phyloP scores from a whole-genome alignment of 164 flowering plant genomes.

The Umbellularia californica region DNA sequence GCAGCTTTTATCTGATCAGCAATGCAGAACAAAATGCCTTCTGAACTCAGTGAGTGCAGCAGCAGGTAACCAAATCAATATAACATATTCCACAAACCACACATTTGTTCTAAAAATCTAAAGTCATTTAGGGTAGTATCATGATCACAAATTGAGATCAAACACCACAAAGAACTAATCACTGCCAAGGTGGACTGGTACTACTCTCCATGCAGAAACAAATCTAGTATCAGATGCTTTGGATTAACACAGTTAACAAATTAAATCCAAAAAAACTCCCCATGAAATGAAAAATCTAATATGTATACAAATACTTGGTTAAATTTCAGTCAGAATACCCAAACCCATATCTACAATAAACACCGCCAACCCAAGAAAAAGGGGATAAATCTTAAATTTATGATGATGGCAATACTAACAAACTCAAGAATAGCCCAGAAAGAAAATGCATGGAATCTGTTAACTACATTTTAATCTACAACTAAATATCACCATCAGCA shows the following conservation, averaged over 20 bases:
- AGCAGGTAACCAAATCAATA: background rate
- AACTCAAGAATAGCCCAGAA: background rate
- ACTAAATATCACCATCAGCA: background rate
- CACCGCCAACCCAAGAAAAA: background rate
- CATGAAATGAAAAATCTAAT: no score
- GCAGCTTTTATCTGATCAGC: background rate
- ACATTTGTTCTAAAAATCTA: background rate
- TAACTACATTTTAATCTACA: background rate
- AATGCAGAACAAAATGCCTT: background rate
- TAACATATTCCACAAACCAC: background rate
- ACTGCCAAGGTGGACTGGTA: no score
- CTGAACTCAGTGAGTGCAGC: background rate
- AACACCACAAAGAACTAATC: background rate
- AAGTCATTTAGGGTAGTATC: background rate
- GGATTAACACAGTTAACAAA: background rate
- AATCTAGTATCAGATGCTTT: background rate
- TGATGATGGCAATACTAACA: background rate
- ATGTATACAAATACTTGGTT: no score
- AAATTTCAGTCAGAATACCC: background rate
- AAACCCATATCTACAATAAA: background rate
- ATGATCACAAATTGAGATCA: background rate
- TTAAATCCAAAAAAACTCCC: background rate
- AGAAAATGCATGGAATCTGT: background rate
- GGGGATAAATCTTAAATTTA: background rate
- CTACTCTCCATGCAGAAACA: background rate